Percentiles rank a stretch among this genome's conserved stretches.
phyloP scores from a whole-genome alignment of 768 basidiomycete genomes.

The Termitomyces sp. region DNA sequence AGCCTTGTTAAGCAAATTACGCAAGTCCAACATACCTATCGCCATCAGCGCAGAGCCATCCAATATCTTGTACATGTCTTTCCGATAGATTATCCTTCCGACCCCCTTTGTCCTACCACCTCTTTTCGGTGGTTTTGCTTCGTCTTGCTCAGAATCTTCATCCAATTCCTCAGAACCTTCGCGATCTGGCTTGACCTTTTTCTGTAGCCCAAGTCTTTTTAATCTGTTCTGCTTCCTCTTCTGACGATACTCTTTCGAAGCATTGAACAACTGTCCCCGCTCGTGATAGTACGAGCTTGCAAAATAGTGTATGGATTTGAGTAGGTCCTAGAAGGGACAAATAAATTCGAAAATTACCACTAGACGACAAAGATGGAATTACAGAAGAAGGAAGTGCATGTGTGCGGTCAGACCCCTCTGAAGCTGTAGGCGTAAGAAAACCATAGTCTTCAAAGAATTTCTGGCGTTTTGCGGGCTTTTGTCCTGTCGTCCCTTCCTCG shows the following conservation, averaged over 20 bases:
- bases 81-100: slow-evolving; percentile 20
- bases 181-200: slow-evolving; percentile 11
- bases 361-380: slow-evolving; percentile 15
- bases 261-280: slow-evolving; percentile 53
- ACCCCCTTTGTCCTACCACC: slow-evolving; percentile 15
- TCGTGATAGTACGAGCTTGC: slow-evolving; percentile 53
- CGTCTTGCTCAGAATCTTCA: slow-evolving; percentile 4
- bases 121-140: slow-evolving; percentile 4
- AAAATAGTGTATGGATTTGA: slow-evolving; percentile 45
- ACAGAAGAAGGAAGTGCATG: slow-evolving; percentile 47
- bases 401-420: slow-evolving; percentile 3
- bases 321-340: slow-evolving; percentile 33
- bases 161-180: slow-evolving; percentile 9
- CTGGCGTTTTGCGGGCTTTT: slow-evolving; percentile 31
- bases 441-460: slow-evolving; percentile 46
- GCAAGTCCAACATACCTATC: slow-evolving; percentile 39
- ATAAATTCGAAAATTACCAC: slow-evolving; percentile 5
- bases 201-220: slow-evolving; percentile 12
- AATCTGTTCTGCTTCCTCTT: slow-evolving; percentile 30
- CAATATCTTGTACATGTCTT: slow-evolving; percentile 72
- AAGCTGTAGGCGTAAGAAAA: slow-evolving; percentile 40
- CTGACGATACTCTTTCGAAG: slow-evolving; percentile 39
- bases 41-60: slow-evolving; percentile 73
- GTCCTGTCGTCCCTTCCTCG: slow-evolving; percentile 8
- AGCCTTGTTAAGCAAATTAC: too few relatives aligned